Conservation (phyloP, 163 green algal genomes). For the Prototheca wickerhamii region DNA sequence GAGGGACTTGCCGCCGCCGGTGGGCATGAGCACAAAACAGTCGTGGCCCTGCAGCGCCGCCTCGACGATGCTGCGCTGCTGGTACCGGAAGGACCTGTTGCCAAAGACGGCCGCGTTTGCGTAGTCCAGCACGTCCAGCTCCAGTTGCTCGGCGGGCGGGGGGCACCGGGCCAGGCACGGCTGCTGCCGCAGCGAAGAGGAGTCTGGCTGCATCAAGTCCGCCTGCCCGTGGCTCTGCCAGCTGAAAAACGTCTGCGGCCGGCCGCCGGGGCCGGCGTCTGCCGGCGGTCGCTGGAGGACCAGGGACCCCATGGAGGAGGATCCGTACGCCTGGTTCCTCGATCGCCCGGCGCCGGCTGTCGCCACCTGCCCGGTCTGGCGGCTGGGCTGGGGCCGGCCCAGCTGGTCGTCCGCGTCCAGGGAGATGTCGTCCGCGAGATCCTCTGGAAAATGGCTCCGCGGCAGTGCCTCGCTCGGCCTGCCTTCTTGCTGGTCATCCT, state of each 20-base stretch:
- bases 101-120: constrained; percentile 52
- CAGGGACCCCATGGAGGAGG: too few species aligned
- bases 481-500: neutral
- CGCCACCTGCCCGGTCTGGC: too few species aligned
- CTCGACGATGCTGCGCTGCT: constrained; percentile 41
- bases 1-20: constrained; percentile 61
- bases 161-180: neutral
- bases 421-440: neutral
- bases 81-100: constrained; percentile 35
- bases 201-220: too few species aligned
- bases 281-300: too few species aligned
- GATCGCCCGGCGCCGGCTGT: too few species aligned
- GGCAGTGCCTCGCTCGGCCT: too few species aligned
- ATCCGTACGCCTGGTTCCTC: too few species aligned
- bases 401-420: neutral
- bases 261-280: too few species aligned
- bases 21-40: constrained; percentile 50
- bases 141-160: constrained; percentile 12
- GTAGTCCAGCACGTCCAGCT: constrained; percentile 36
- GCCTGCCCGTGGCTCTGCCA: too few species aligned
- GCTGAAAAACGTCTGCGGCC: too few species aligned
- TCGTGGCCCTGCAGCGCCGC: constrained; percentile 33
- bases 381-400: too few species aligned
- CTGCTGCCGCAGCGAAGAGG: too few species aligned
- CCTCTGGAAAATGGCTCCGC: neutral